Base-by-base conservation (phyloP, 768 basidiomycete species). In the Clitopilus hobsonii region DNA sequence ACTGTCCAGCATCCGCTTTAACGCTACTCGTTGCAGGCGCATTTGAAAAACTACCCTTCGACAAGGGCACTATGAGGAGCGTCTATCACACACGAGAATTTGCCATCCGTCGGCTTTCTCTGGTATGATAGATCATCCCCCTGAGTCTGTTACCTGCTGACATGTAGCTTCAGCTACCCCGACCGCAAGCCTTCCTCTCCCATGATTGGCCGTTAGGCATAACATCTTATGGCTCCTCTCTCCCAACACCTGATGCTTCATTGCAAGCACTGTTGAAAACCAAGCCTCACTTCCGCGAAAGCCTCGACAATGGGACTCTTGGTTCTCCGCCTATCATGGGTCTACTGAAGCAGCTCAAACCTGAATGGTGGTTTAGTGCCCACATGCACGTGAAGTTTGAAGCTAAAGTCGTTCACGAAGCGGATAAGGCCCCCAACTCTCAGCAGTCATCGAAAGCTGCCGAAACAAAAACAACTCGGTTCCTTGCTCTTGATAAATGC, bases 201-300 rank as follows among this genome's bases (percentile, higher is more conserved):
- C 96, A 99, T 65, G 97, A 98, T 69, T 99, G 96, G 97, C 97
- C 97, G 0, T 79, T 82, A 38, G 78, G 78, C 1, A 94, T 99
- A 52, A 93, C 41, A 8, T 45, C 41, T 10, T 45, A 18, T 20
- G 22, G 41, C 5, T 14, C 32, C 32, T 36, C 32, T 4, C 41
- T 18, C 41, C 41, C 41, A 89, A 56, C 83, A 84, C 7, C 77
- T 93, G 59, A 94, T 94, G 14, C 80, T 98, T 63, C 68, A 5
- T 20, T 86, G 6, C 62, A 64, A 6, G 74, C 63, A 7, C 75
- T 99, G 0, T 70, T 98, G 11, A 75, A 83, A 2, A 80, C 82
- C 38, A 98, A 95, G 66, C 83, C 85, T 0, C 89, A 86, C 71
- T 88, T 98, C 65, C 75, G 76, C 29, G 71, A 75, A 24, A 92